A percentile compares a stretch with the other conserved stretches of the same genome.
Conservation (phyloP, 2,329 filamentous ascomycete species). For the Epichloe bromicola region DNA sequence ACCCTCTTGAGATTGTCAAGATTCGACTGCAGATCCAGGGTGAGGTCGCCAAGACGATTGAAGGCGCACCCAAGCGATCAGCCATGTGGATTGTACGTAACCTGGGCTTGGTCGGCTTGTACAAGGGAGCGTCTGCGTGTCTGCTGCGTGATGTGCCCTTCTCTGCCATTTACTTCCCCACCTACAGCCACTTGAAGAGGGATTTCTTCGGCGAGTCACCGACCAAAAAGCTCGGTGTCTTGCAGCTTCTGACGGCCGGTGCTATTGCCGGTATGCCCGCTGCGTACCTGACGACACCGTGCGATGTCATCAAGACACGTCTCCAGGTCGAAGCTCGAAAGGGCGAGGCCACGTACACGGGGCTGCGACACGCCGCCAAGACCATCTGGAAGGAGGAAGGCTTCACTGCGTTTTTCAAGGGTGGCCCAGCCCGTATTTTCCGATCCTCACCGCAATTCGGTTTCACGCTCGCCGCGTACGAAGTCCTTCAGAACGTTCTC, state of each 20-base stretch:
- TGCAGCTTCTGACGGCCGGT: slow-evolving; percentile 87
- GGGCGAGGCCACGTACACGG: slow-evolving; percentile 79
- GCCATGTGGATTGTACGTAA: slow-evolving; percentile 98
- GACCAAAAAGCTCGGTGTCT: slow-evolving; percentile 75
- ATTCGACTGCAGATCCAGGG: slow-evolving; percentile 96
- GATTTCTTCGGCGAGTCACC: slow-evolving; percentile 85
- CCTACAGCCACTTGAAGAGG: slow-evolving; percentile 87
- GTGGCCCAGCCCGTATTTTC: slow-evolving; percentile 86
- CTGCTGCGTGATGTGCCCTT: slow-evolving; percentile 93
- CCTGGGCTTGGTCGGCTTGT: slow-evolving; percentile 82
- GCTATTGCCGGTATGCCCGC: slow-evolving; percentile 89
- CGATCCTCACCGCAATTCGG: slow-evolving; percentile 95
- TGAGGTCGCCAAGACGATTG: slow-evolving; percentile 78
- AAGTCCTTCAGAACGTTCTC: slow-evolving; percentile 69
- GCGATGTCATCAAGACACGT: slow-evolving; percentile 98
- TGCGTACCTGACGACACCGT: slow-evolving; percentile 90
- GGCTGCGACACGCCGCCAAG: slow-evolving; percentile 69
- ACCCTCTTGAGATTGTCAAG: slow-evolving; percentile 99
- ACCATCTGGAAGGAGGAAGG: slow-evolving; percentile 86
- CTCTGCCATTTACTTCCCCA: slow-evolving; percentile 97
- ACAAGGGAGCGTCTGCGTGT: slow-evolving; percentile 93
- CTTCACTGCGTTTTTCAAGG: slow-evolving; percentile 96
- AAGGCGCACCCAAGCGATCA: slow-evolving; percentile 72
- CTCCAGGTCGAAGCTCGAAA: slow-evolving; percentile 95
- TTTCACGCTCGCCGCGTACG: slow-evolving; percentile 92